These are phyloP conservation scores for Metarhizium humberi DNA, from an alignment of 2,329 filamentous ascomycete genomes.

Conservation along the genomic window DNA sequence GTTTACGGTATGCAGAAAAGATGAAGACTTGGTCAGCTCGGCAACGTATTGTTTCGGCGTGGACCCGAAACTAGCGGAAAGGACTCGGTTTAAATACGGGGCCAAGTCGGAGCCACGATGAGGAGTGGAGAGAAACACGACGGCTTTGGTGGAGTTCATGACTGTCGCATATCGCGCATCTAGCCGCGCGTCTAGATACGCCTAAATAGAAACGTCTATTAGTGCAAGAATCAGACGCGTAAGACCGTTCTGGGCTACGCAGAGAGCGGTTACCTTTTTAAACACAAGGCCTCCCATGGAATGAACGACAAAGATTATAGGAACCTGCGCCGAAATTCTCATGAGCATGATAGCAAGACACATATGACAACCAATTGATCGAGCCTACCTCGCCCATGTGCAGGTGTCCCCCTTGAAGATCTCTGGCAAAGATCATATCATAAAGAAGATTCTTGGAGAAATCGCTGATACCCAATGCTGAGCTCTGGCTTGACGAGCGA, in stretches of 20 bases:
- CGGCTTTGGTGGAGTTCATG: slow-evolving; percentile 19
- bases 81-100: slow-evolving; percentile 23
- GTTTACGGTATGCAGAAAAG: slow-evolving; percentile 29
- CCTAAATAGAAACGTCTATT: slow-evolving; percentile 17
- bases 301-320: slow-evolving; percentile 34
- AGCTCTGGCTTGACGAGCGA: slow-evolving; percentile 15
- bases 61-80: slow-evolving; percentile 11
- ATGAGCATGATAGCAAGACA: no score
- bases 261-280: slow-evolving; percentile 8
- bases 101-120: slow-evolving; percentile 31
- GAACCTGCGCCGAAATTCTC: slow-evolving; percentile 10
- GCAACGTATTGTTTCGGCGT: slow-evolving; percentile 14
- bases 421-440: slow-evolving; percentile 13
- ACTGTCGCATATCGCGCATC: slow-evolving; percentile 7
- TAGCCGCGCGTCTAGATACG: slow-evolving; percentile 18
- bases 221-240: no score
- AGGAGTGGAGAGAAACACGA: slow-evolving; percentile 32
- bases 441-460: slow-evolving; percentile 23
- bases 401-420: slow-evolving; percentile 10
- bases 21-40: slow-evolving; percentile 27
- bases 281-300: slow-evolving; percentile 35
- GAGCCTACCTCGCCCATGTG: not conserved
- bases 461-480: slow-evolving; percentile 14
- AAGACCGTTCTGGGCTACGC: not conserved
- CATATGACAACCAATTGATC: no score